Conservation (phyloP, 2,329 filamentous ascomycete species). For the Aspergillus viridinutans region DNA sequence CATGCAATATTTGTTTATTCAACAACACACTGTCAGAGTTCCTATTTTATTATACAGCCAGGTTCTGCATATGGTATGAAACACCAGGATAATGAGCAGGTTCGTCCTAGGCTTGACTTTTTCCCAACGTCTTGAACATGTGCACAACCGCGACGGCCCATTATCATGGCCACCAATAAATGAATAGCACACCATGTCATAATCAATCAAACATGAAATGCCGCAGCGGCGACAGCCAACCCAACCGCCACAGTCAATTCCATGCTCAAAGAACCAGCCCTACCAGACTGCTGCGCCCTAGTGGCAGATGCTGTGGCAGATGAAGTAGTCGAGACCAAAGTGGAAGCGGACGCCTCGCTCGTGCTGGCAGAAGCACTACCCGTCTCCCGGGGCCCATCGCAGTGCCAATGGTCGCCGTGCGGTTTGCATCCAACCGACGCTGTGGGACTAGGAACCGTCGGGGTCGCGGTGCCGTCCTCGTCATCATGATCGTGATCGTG, state of each 20-base stretch:
- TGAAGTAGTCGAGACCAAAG: not conserved
- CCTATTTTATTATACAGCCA: not conserved
- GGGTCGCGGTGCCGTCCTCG: not conserved
- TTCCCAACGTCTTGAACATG: not conserved
- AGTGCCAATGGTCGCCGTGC: constrained; percentile 25
- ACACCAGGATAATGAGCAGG: no score
- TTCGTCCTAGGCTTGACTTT: not conserved
- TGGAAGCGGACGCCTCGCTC: not conserved
- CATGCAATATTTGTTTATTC: not conserved
- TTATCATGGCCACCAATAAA: not conserved
- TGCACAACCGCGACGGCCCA: not conserved
- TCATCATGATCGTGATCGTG: not conserved
- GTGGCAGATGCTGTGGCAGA: constrained; percentile 7
- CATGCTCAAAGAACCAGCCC: constrained; percentile 6
- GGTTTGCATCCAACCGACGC: constrained; percentile 24
- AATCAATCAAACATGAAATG: constrained; percentile 2
- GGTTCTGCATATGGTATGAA: not conserved
- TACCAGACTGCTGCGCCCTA: constrained; percentile 1
- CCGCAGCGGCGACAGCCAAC: constrained; percentile 12
- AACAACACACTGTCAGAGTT: not conserved
- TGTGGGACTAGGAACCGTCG: constrained; percentile 14
- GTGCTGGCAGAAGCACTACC: not conserved
- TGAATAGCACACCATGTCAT: not conserved
- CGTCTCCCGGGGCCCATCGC: constrained; percentile 13
- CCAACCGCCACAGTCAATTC: constrained; percentile 6